Evolutionary conservation across 2,329 filamentous ascomycete species (phyloP).

Genomic region (Scedosporium aurantiacum): DNA sequence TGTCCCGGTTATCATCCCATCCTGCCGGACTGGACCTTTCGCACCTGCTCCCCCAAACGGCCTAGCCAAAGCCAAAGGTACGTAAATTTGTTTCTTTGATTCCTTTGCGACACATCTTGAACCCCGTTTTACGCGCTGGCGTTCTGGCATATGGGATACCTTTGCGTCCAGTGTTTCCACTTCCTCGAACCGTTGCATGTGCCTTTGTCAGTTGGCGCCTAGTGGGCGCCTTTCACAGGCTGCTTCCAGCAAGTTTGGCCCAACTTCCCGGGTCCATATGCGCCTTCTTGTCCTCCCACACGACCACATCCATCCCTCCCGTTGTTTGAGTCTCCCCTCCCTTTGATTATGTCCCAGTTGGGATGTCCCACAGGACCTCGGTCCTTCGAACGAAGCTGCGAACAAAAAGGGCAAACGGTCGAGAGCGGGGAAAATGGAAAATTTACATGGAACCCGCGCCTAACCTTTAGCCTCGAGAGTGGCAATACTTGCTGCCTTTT

Average conservation of each 20-base stretch:
- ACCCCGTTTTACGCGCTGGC: neutral
- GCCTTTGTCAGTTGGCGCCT: too few species aligned
- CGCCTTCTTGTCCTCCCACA: too few species aligned
- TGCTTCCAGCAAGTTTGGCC: too few species aligned
- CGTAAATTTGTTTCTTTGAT: neutral
- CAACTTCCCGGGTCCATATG: too few species aligned
- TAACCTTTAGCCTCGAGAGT: neutral
- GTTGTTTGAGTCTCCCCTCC: too few species aligned
- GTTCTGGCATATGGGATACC: neutral
- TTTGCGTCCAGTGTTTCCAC: too few species aligned
- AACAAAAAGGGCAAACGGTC: neutral
- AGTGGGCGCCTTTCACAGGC: too few species aligned
- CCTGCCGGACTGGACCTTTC: neutral
- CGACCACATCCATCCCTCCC: too few species aligned
- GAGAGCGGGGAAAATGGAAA: neutral
- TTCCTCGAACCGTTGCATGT: too few species aligned
- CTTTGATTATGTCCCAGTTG: too few species aligned
- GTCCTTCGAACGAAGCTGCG: too few species aligned
- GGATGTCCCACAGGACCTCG: too few species aligned
- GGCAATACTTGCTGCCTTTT: neutral
- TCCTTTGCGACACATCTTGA: neutral
- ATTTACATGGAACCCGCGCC: neutral
- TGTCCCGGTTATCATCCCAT: neutral
- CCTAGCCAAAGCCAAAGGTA: neutral
- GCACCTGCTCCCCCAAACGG: neutral